phyloP scores from a whole-genome alignment of 805 yeast genomes.

The Middelhovenomyces tepae region DNA sequence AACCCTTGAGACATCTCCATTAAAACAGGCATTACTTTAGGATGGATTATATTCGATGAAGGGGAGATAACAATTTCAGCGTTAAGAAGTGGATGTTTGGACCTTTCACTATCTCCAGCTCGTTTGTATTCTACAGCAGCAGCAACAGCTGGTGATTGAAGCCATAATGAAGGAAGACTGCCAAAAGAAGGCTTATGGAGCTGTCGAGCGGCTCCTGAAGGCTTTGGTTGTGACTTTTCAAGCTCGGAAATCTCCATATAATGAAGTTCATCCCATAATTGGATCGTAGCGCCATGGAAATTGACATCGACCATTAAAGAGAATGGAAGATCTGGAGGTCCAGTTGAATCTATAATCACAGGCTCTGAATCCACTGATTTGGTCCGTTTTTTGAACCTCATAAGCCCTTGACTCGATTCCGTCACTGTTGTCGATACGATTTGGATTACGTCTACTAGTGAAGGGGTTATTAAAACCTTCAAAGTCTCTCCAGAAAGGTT shows the following conservation, averaged over 20 bases:
- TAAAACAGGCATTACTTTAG: conserved; percentile 73
- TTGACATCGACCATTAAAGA: conserved; percentile 12
- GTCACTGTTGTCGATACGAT: not conserved
- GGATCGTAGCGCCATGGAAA: conserved; percentile 22
- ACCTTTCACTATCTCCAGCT: conserved; percentile 13
- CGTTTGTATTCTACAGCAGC: conserved; percentile 44
- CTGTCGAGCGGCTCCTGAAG: too few species aligned
- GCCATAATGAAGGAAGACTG: conserved; percentile 31
- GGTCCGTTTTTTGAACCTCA: not conserved
- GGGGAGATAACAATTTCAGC: conserved; percentile 54
- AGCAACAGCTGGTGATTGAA: conserved; percentile 70
- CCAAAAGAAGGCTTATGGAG: conserved; percentile 1
- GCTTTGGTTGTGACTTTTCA: too few species aligned
- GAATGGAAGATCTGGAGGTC: conserved; percentile 15
- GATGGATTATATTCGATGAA: conserved; percentile 60
- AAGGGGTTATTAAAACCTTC: conserved; percentile 19
- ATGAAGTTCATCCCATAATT: conserved; percentile 17
- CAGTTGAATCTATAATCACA: not conserved
- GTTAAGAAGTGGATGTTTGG: too few species aligned
- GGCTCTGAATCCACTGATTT: not conserved
- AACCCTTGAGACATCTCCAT: conserved; percentile 46
- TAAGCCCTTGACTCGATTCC: not conserved
- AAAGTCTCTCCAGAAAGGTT: conserved; percentile 23
- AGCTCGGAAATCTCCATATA: too few species aligned
- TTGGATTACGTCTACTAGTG: conserved; percentile 22